phyloP scores from a whole-genome alignment of 108 stramenopile genomes.

The Poteriospumella lacustris region DNA sequence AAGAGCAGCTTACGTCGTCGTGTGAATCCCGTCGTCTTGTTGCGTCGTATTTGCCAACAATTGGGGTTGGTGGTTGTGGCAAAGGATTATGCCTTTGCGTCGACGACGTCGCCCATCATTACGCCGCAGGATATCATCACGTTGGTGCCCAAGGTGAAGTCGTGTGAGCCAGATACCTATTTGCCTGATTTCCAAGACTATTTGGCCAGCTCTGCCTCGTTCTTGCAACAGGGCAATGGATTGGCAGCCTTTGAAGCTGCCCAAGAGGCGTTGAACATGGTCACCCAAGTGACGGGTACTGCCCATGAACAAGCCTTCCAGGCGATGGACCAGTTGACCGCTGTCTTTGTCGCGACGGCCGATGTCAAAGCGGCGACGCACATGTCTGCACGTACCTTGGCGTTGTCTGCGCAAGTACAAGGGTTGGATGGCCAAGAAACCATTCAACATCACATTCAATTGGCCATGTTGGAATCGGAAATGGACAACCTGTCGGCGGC shows the following conservation, averaged over 20 bases:
- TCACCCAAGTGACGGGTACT: slow-evolving; percentile 7
- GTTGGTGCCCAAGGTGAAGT: slow-evolving; percentile 81
- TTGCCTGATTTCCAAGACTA: slow-evolving; percentile 64
- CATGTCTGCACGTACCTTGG: background rate
- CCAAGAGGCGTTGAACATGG: slow-evolving; percentile 1
- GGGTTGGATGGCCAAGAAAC: slow-evolving; percentile 22
- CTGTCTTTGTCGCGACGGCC: background rate
- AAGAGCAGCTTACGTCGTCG: background rate
- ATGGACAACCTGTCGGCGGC: background rate
- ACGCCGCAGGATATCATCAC: slow-evolving; percentile 71
- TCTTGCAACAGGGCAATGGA: slow-evolving; percentile 33
- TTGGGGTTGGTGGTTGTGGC: slow-evolving; percentile 74
- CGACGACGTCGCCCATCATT: slow-evolving; percentile 61
- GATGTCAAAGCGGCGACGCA: slow-evolving; percentile 3
- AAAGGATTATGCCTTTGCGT: slow-evolving; percentile 62
- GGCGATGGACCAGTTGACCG: background rate
- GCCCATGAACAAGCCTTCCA: background rate
- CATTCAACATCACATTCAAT: slow-evolving; percentile 15
- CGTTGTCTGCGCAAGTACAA: slow-evolving; percentile 9
- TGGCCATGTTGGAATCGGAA: background rate
- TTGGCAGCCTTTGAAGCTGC: background rate
- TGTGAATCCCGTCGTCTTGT: slow-evolving; percentile 44
- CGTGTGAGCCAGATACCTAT: slow-evolving; percentile 58
- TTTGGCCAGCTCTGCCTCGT: slow-evolving; percentile 49
- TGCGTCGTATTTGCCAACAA: slow-evolving; percentile 80